Evolutionary conservation across 768 basidiomycete species (phyloP), one percentile per base, ranked within the genome.

Genomic region (Rickenella mellea): DNA sequence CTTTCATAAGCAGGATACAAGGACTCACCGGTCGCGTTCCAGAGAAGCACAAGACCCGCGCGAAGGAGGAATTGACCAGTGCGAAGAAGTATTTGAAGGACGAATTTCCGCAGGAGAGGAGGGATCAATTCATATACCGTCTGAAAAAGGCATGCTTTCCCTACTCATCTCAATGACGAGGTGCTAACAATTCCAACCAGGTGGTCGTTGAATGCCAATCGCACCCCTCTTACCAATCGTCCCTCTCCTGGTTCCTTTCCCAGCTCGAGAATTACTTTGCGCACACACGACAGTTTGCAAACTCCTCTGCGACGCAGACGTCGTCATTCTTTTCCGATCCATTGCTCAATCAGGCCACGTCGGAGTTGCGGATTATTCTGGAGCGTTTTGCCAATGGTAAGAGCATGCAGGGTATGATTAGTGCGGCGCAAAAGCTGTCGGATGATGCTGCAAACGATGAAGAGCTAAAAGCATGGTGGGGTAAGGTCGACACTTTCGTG

Each of bases 41-140:
- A 5, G 62, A 69, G 30, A 56, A 69, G 50, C 64, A 67, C 56
- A 57, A 61, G 41, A 56, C 58, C 36, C 50, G 46, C 35, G 60
- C 46, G 11, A 31, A 51, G 39, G 51, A 61, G 41, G 53, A 64
- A 47, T 41, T 61, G 42, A 48, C 63, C 41, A 49, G 54, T 37
- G 58, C 58, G 46, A 60, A 62, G 54, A 54, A 69, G 42, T 67
- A 67, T 57, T 44, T 69, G 49, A 55, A 62, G 50, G 69, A 70
- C 36, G 61, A 68, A 49, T 66, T 73, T 58, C 70, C 71, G n/a
- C 52, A 70, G 51, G 71, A 73, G 58, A 55, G 70, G 32, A 59
- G 66, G 21, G 65, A 68, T 41, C 68, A 70, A 52, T 71, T 66
- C 63, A 66, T 73, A 56, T 71, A 69, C 62, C 62, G 71, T 41